Evolutionary conservation across 2,329 filamentous ascomycete genomes (phyloP).

Genomic region (Colletotrichum caudatum): DNA sequence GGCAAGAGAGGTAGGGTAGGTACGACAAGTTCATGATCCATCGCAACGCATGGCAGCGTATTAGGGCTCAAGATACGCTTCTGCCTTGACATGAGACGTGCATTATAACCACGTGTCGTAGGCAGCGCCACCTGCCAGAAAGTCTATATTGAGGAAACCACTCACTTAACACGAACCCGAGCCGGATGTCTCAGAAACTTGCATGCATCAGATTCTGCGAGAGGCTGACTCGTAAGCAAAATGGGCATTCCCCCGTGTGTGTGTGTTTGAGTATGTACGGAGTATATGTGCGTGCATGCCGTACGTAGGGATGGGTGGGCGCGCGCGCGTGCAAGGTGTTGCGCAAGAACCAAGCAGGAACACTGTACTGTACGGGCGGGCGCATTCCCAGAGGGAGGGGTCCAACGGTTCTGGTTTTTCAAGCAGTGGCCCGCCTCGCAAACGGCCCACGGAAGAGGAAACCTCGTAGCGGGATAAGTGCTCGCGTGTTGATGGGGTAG

Average conservation of each 20-base stretch:
- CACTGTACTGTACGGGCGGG: constrained; percentile 4
- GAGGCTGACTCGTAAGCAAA: constrained; percentile 29
- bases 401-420: not conserved
- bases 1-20: not conserved
- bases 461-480: not conserved
- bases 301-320: not conserved
- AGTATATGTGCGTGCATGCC: no score
- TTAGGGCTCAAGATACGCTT: constrained; percentile 32
- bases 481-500: not conserved
- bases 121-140: constrained; percentile 26
- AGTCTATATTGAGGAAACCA: constrained; percentile 27
- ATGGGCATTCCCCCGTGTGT: not conserved
- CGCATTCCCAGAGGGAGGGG: constrained; percentile 3
- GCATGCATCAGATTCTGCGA: constrained; percentile 33
- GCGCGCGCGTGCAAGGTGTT: not conserved
- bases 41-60: constrained; percentile 25
- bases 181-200: constrained; percentile 34
- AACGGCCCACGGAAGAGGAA: not conserved
- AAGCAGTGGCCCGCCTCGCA: not conserved
- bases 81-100: constrained; percentile 32
- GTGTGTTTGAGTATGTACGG: not conserved
- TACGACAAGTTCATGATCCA: constrained; percentile 3
- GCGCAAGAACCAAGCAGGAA: constrained; percentile 25
- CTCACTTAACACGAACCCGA: constrained; percentile 24
- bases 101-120: constrained; percentile 35